Evolutionary conservation across 2,329 filamentous ascomycete species (phyloP), one percentile per base, ranked within the genome.

Genomic region (Pestalotiopsis sp.): DNA sequence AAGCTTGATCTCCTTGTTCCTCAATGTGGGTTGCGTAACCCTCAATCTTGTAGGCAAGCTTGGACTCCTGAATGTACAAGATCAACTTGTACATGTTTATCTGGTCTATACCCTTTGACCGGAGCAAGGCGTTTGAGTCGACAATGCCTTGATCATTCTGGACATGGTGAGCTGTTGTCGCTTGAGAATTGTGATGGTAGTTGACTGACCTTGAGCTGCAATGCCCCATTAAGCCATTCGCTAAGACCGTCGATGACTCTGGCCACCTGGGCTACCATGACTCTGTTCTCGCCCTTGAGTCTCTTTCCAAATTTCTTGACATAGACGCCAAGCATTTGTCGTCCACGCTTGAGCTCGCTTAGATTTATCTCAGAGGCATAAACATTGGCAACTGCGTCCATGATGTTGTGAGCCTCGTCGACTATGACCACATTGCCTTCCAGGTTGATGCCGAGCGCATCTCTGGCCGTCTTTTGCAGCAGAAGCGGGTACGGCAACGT

Each of bases 351-450:
- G 20, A 98, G 83, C 71, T 98, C 94, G 31, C 83, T 83, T 3
- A 97, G 82, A 2, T 88, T 89, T 23, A 98, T 86, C 45, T 92
- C 89, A 0, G 93, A 89, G 0, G 95, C 95, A 77, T 98, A 91
- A 41, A 97, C 96, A 60, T 91, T 92, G 17, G 93, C 89, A 60
- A 99, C 93, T 0, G 95, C 94, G 78, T 98, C 95, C 92, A 98
- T 97, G 66, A 99, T 88, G 76, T 99, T 99, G 78, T 99, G 96
- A 0, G 96, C 96, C 82, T 99, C 96, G 73, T 99, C 96, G 62
- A 99, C 93, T 31, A 99, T 92, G n/a, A 99, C 90, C 0, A 99
- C 86, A 75, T 97, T 96, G 4, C 91, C 90, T 74, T 97, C 94
- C 9, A 99, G 81, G 27, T 92, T 95, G 58, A 99, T 90, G 0